phyloP scores from a whole-genome alignment of 2,329 filamentous ascomycete species.

The Verticillium nonalfalfae region DNA sequence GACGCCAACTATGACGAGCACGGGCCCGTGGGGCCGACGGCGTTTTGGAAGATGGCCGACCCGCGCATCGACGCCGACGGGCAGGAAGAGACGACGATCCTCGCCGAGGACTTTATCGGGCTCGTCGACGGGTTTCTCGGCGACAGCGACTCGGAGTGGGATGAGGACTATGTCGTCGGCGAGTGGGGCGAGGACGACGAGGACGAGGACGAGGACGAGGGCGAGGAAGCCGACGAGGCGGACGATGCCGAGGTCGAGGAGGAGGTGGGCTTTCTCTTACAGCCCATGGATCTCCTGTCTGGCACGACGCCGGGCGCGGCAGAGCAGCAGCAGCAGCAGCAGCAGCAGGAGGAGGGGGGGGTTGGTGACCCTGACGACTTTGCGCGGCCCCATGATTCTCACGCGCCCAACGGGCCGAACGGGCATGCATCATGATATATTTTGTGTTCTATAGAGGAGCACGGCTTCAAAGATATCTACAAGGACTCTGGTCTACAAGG shows the following conservation, averaged over 20 bases:
- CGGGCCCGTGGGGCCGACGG: conserved; percentile 68
- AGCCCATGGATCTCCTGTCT: background rate
- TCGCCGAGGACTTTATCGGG: conserved; percentile 11
- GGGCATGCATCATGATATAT: background rate
- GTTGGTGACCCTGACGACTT: too few species aligned
- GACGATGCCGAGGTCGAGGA: conserved; percentile 16
- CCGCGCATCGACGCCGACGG: conserved; percentile 19
- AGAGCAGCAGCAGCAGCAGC: background rate
- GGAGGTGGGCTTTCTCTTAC: conserved; percentile 10
- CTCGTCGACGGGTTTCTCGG: conserved; percentile 15
- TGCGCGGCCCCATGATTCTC: too few species aligned
- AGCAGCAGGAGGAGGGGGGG: too few species aligned
- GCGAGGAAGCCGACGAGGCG: conserved; percentile 13
- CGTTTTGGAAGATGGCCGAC: conserved; percentile 62
- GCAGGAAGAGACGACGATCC: conserved; percentile 10
- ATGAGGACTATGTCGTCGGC: conserved; percentile 14
- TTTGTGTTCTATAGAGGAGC: too few species aligned
- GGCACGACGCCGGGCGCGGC: background rate
- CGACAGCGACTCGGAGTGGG: conserved; percentile 15
- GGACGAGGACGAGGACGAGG: conserved; percentile 17
- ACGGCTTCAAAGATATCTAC: background rate
- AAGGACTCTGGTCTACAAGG: too few species aligned
- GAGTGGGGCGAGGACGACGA: conserved; percentile 21
- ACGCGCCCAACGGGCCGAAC: too few species aligned
- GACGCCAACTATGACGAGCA: conserved; percentile 63